A percentile compares a stretch with the other conserved stretches of the same genome.
Evolutionary conservation across 176 grass and related monocot genomes (phyloP).

Genomic region (Triticum aestivum): IWGSC_CS_RefSeq_v2.1 NC_057796.1:346791437-346791936

Average conservation of each 20-base stretch:
- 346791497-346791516: constrained; percentile 24
- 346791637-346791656: constrained; percentile 38
- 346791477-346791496: constrained; percentile 36
- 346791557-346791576: constrained; percentile 38
- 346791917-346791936: constrained; percentile 26
- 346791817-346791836: constrained; percentile 94
- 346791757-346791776: constrained; percentile 32
- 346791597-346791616: constrained; percentile 13
- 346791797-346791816: constrained; percentile 41
- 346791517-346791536: constrained; percentile 9
- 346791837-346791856: constrained; percentile 63
- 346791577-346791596: constrained; percentile 25
- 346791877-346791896: constrained; percentile 44
- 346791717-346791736: constrained; percentile 26
- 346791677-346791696: constrained; percentile 39
- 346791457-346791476: constrained; percentile 32
- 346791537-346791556: constrained; percentile 8
- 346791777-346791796: constrained; percentile 38
- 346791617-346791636: not conserved
- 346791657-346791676: constrained; percentile 50
- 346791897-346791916: constrained; percentile 47
- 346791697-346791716: constrained; percentile 53
- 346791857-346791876: constrained; percentile 57
- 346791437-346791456: constrained; percentile 27
- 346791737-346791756: constrained; percentile 17